Percentiles rank a stretch among this genome's conserved stretches.
These are phyloP conservation scores for Mycena chlorophos DNA, from an alignment of 768 basidiomycete species.

Conservation along the genomic window DNA sequence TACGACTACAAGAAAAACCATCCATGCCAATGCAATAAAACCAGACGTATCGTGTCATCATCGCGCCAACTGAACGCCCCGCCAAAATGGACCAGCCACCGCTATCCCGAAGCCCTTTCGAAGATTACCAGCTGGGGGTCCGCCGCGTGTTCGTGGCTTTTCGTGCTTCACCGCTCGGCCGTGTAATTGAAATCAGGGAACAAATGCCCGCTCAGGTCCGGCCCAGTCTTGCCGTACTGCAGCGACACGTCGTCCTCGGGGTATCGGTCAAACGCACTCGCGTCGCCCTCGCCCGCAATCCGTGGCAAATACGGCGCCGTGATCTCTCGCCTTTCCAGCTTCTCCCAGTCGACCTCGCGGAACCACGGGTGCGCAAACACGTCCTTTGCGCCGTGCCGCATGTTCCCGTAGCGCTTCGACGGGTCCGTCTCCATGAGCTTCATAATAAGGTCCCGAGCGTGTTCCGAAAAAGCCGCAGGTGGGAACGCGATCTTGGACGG, in stretches of 20 bases:
- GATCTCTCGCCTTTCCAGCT: conserved; percentile 79
- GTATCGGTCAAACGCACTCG: conserved; percentile 84
- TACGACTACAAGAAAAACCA: no score
- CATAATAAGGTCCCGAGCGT: conserved; percentile 85
- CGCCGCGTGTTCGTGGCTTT: not conserved
- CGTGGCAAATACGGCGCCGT: conserved; percentile 94
- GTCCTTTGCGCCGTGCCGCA: conserved; percentile 84
- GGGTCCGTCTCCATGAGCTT: conserved; percentile 90
- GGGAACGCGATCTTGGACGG: conserved; percentile 31
- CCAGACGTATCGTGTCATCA: no score
- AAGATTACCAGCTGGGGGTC: conserved; percentile 1
- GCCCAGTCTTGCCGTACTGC: conserved; percentile 56
- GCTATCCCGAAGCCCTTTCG: conserved; percentile 23
- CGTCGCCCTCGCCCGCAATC: conserved; percentile 90
- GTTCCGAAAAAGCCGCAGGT: conserved; percentile 68
- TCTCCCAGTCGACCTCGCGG: conserved; percentile 88
- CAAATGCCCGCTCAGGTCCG: conserved; percentile 62
- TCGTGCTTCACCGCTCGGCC: conserved; percentile 10
- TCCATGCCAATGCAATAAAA: no score
- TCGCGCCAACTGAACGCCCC: no score
- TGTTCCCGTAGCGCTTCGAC: conserved; percentile 85
- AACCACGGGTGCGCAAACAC: conserved; percentile 96
- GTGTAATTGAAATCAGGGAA: conserved; percentile 86
- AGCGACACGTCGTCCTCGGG: conserved; percentile 69
- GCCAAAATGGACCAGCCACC: conserved; percentile 20